These are phyloP conservation scores for Pichia cephalocereana DNA, from an alignment of 805 yeast genomes.

Conservation along the genomic window DNA sequence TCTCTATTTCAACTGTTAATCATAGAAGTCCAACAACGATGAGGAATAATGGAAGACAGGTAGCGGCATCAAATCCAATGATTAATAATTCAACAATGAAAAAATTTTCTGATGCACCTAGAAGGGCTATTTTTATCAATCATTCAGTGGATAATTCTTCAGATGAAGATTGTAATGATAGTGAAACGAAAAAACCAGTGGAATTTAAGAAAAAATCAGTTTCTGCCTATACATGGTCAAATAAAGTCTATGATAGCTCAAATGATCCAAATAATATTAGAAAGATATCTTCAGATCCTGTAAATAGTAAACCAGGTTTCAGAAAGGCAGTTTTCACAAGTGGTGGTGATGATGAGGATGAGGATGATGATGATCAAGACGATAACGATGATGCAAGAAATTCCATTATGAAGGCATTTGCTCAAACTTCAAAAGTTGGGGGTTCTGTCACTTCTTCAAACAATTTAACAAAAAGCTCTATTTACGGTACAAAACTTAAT, in stretches of 20 bases:
- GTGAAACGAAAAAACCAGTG: slow-evolving; percentile 1
- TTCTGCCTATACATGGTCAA: background rate
- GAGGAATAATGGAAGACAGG: background rate
- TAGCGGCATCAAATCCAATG: background rate
- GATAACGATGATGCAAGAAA: background rate
- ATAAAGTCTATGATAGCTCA: background rate
- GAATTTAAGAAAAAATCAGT: slow-evolving; percentile 4
- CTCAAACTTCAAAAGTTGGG: too few species aligned
- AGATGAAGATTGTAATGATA: background rate
- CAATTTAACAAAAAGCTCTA: slow-evolving; percentile 3
- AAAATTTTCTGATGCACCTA: background rate
- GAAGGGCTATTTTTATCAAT: background rate
- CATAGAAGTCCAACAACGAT: background rate
- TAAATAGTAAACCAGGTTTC: background rate
- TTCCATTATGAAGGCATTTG: too few species aligned
- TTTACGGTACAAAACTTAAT: slow-evolving; percentile 10
- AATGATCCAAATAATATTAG: background rate
- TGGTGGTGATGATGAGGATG: slow-evolving; percentile 2
- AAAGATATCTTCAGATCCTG: background rate
- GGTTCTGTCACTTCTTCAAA: background rate
- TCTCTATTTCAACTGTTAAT: background rate
- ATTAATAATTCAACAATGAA: background rate
- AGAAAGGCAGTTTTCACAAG: slow-evolving; percentile 3
- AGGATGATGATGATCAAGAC: slow-evolving; percentile 2
- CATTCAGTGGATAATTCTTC: background rate